phyloP scores from a whole-genome alignment of 306 rosid species.

The Hippophae tibetana region DNA sequence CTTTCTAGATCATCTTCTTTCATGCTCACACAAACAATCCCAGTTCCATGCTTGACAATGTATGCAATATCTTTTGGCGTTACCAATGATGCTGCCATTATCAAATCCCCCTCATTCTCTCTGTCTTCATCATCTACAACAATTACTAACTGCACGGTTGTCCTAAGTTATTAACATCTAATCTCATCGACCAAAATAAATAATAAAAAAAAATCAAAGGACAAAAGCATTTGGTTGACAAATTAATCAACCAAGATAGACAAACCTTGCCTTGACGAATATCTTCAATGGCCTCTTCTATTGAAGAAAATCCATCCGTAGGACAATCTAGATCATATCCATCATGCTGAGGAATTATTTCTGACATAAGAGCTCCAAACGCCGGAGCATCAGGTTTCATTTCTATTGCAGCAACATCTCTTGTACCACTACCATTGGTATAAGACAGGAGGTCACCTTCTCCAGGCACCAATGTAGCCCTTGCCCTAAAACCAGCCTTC shows the following conservation, averaged over 20 bases:
- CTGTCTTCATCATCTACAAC: conserved; percentile 88
- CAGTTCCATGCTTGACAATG: conserved; percentile 81
- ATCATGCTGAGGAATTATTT: conserved; percentile 20
- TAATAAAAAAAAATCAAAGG: background rate
- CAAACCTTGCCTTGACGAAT: conserved; percentile 76
- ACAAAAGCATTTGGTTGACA: background rate
- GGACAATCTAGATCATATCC: conserved; percentile 59
- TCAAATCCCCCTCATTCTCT: conserved; percentile 89
- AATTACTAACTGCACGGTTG: conserved; percentile 58
- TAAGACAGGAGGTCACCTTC: conserved; percentile 37
- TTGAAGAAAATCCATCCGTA: conserved; percentile 61
- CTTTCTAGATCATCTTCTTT: conserved; percentile 69
- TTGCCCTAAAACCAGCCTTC: conserved; percentile 20
- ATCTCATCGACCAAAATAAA: conserved; percentile 6
- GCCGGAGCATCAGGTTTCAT: conserved; percentile 18
- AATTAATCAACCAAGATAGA: conserved; percentile 6
- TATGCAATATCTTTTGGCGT: conserved; percentile 92
- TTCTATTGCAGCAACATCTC: conserved; percentile 11
- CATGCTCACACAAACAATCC: conserved; percentile 81
- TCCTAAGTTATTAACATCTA: conserved; percentile 11
- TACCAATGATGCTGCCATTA: conserved; percentile 78
- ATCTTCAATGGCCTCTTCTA: conserved; percentile 73
- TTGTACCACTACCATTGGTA: background rate
- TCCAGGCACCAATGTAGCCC: conserved; percentile 30
- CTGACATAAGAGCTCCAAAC: conserved; percentile 28